Evolutionary conservation across 805 yeast genomes (phyloP).

Genomic region (Torulaspora maleeae): DNA sequence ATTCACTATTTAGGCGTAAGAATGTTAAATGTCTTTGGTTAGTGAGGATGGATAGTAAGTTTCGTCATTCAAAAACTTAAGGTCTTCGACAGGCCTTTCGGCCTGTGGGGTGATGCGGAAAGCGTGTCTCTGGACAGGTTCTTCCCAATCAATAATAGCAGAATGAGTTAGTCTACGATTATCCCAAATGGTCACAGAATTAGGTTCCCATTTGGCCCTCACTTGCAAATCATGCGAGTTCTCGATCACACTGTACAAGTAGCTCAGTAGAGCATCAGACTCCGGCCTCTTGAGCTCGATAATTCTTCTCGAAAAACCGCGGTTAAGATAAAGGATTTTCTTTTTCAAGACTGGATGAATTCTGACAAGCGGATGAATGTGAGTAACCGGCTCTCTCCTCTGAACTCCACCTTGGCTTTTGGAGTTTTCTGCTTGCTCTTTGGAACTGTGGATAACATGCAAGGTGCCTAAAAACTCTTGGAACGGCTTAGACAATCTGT

Average conservation of each 20-base stretch:
- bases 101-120: conserved; percentile 70
- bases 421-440: conserved; percentile 62
- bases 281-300: conserved; percentile 72
- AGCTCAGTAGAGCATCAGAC: conserved; percentile 53
- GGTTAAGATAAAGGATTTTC: conserved; percentile 54
- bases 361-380: conserved; percentile 64
- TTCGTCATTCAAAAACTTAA: conserved; percentile 36
- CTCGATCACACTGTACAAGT: conserved; percentile 51
- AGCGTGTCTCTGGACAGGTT: conserved; percentile 64
- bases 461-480: conserved; percentile 54
- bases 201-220: conserved; percentile 67
- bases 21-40: background rate
- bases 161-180: conserved; percentile 67
- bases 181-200: conserved; percentile 73
- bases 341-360: conserved; percentile 66
- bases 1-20: background rate
- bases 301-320: conserved; percentile 59
- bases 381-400: conserved; percentile 55
- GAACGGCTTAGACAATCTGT: conserved; percentile 62
- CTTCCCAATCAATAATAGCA: conserved; percentile 68
- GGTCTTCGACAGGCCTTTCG: conserved; percentile 59
- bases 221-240: conserved; percentile 58
- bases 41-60: conserved; percentile 18
- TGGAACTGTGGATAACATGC: conserved; percentile 65
- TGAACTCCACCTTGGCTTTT: conserved; percentile 56